Evolutionary conservation across 169 alveolate species (phyloP), one percentile per base, ranked within the genome.

Genomic region (Eimeria necatrix): DNA sequence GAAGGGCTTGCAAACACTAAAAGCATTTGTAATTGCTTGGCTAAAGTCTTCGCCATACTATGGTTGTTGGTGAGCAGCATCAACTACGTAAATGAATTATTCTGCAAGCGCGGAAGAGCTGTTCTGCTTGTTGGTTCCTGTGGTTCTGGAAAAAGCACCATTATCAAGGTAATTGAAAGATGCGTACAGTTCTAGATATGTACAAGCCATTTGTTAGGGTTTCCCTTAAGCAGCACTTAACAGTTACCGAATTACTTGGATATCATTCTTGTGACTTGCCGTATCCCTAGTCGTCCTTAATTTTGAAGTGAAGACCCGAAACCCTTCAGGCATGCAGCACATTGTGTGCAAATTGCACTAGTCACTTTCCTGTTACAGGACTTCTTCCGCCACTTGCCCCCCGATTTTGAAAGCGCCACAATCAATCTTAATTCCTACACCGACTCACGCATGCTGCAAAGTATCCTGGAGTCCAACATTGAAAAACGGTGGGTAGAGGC

Each of bases 141-240:
- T 14, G 98, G 98, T 61, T 98, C 99, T 32, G 99, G 99, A 78
- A 98, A 98, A 96, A 98, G 99, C 0, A 98, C 99, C 12, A 97
- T 98, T 32, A 98, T 98, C 76, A 98, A 98, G 90, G 94, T 74
- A 51, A 32, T 24, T 22, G 9, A n/a, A 22, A 49, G 24, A 16
- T 20, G 24, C 24, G 4, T 78, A 49, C 32, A 49, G 12, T 6
- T 52, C n/a, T 53, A 83, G 7, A 52, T 83, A 26, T 24, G 26
- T 52, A 26, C 20, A 83, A 56, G 10, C 64, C 10, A 9, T 56
- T 32, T 32, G 3, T 32, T 32, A 32, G 2, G 41, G 41, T 32
- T 32, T 32, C 41, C 41, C 41, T 32, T 32, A 32, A 32, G 41
- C 41, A 32, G 41, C 41, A 0, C 41, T 32, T 2, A 32, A 32